Evolutionary conservation across 805 yeast species (phyloP), one percentile per base, ranked within the genome.

Genomic region (Blastobotrys chiropterorum): DNA sequence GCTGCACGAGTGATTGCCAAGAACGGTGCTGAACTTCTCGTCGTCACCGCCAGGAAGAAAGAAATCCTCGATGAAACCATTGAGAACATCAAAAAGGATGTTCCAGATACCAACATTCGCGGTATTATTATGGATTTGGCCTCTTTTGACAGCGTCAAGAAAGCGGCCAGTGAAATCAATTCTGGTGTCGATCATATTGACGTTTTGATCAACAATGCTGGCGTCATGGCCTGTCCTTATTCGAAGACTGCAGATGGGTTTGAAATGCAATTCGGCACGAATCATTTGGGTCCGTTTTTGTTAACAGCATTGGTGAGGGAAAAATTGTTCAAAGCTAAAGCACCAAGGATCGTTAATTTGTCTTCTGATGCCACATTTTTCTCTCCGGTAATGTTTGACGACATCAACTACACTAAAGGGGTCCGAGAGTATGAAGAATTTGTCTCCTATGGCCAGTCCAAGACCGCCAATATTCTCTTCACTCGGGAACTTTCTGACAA

Each of bases 181-280:
- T 42, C 26, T 8, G 51, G 44, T 30, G 53, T 50, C 26, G 31
- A 49, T 22, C 55, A 69, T 16, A 64, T 88, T 30, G 82, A 86
- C 64, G 66, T 87, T 19, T 71, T 88, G 34, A 75, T 88, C 44
- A 80, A 86, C 59, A 88, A 87, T 65, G 90, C 95, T 1, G 94
- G 95, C 1, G 80, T 84, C 3, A 83, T 85, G 81, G 90, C 85
- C 14, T 72, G 82, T n/a, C 92, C 95, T 0, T 81, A 72, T 64
- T 71, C 77, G 17, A 58, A 73, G 31, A 85, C 96, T 0, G 74
- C 71, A 38, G 89, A 85, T 59, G 81, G 80, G 2, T 86, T 85
- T 64, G 96, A 89, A 65, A 74, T 85, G 14, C 95, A 87, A 62
- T 69, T 86, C 53, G 95, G 86, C 61, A 82, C 90, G 1, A 86